phyloP scores from a whole-genome alignment of 2,329 filamentous ascomycete species.

The Ophiosphaerella narmari region DNA sequence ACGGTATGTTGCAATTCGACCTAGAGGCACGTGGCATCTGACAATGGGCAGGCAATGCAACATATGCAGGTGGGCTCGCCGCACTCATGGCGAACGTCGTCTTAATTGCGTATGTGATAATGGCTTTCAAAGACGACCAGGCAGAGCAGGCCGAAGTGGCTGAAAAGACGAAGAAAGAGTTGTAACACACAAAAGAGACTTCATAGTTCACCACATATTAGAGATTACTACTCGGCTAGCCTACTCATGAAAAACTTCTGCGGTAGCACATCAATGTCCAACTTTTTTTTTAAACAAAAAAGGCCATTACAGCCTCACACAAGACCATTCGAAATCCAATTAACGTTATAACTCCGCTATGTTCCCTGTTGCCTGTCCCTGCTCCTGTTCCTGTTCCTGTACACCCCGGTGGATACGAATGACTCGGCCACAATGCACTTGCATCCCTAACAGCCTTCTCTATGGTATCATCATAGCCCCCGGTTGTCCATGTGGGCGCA shows the following conservation, averaged over 20 bases:
- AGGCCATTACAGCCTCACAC: neutral
- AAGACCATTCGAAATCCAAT: neutral
- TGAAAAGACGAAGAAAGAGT: constrained; percentile 47
- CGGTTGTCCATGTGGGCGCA: constrained; percentile 5
- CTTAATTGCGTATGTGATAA: constrained; percentile 84
- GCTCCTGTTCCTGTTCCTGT: neutral
- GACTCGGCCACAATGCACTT: constrained; percentile 5
- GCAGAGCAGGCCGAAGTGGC: constrained; percentile 54
- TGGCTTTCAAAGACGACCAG: constrained; percentile 87
- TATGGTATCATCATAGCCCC: constrained; percentile 15
- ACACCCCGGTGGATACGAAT: constrained; percentile 8
- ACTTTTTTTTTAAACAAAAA: neutral
- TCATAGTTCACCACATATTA: constrained; percentile 22
- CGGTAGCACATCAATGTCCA: constrained; percentile 12
- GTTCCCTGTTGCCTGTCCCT: constrained; percentile 15
- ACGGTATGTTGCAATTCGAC: constrained; percentile 58
- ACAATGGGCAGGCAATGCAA: constrained; percentile 72
- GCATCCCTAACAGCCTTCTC: constrained; percentile 3
- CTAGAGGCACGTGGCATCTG: neutral
- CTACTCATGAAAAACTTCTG: constrained; percentile 1
- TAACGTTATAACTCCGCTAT: constrained; percentile 10
- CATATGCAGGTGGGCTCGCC: constrained; percentile 81
- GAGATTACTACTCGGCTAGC: constrained; percentile 30
- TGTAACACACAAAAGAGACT: constrained; percentile 14
- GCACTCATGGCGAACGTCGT: constrained; percentile 92